Conservation (phyloP, 2,329 filamentous ascomycete genomes). For the Aspergillus floridensis region DNA sequence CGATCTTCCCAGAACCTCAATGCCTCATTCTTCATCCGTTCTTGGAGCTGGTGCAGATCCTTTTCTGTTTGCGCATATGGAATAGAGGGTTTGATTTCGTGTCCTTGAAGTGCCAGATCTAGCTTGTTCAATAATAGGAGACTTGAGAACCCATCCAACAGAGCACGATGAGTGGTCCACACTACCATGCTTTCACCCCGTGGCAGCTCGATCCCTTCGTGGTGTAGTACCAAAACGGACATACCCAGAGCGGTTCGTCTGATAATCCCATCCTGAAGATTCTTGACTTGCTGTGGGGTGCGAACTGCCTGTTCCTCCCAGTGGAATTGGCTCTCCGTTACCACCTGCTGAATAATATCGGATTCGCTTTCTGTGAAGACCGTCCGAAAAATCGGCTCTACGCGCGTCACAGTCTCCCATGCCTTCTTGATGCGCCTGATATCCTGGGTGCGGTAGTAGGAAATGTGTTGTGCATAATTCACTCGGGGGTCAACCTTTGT, state of each 20-base stretch:
- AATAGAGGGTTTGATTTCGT: not conserved
- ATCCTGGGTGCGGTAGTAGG: too few relatives aligned
- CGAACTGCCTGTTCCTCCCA: too few relatives aligned
- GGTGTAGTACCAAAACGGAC: constrained; percentile 7
- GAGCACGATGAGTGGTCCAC: constrained; percentile 34
- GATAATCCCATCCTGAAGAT: not conserved
- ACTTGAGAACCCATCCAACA: constrained; percentile 34
- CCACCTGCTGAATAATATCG: constrained; percentile 2
- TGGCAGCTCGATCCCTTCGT: not conserved
- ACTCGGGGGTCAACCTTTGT: too few relatives aligned
- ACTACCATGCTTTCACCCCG: constrained; percentile 17
- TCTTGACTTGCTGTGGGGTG: not conserved
- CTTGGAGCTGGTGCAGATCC: too few relatives aligned
- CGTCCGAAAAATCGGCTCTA: constrained; percentile 27
- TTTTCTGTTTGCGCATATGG: constrained; percentile 5
- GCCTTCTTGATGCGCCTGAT: constrained; percentile 19
- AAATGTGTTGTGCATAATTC: too few relatives aligned
- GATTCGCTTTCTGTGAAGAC: not conserved
- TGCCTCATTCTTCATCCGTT: too few relatives aligned
- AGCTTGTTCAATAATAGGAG: constrained; percentile 22
- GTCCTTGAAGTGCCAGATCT: constrained; percentile 11
- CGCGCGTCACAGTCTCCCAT: constrained; percentile 24
- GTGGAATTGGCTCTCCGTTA: too few relatives aligned
- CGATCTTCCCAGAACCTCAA: too few relatives aligned
- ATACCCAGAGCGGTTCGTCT: not conserved